phyloP scores from a whole-genome alignment of 495 filamentous ascomycete genomes.

The Penicillium odoratum region DNA sequence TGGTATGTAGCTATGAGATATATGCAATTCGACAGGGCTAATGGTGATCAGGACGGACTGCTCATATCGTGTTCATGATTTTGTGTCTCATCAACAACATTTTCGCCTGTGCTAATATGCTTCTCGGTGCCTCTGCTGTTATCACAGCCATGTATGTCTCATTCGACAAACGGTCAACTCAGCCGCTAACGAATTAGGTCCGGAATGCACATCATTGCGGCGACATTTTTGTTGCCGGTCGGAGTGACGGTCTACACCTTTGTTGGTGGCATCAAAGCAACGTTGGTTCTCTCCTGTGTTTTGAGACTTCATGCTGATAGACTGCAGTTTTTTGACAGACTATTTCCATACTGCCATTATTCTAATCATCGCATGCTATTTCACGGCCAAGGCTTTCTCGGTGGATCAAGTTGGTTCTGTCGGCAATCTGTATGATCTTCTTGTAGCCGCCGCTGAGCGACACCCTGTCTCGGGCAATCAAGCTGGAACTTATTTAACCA shows the following conservation, averaged over 20 bases:
- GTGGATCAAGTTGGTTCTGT: slow-evolving; percentile 7
- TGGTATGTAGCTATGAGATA: neutral
- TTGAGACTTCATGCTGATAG: neutral
- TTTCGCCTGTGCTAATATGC: slow-evolving; percentile 3
- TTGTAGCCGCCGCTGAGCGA: neutral
- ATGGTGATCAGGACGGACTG: neutral
- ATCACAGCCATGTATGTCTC: slow-evolving; percentile 32
- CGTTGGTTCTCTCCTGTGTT: neutral
- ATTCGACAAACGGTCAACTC: neutral
- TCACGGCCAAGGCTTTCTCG: slow-evolving; percentile 4
- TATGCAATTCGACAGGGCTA: too few species aligned
- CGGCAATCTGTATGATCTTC: slow-evolving; percentile 5
- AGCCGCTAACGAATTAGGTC: slow-evolving; percentile 1
- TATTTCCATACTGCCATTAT: slow-evolving; percentile 8
- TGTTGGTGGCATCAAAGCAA: slow-evolving; percentile 10
- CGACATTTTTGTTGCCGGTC: slow-evolving; percentile 1
- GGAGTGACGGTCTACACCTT: slow-evolving; percentile 6
- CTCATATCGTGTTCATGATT: slow-evolving; percentile 6
- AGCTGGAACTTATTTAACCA: neutral
- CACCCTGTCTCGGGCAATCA: slow-evolving; percentile 6
- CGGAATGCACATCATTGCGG: slow-evolving; percentile 6
- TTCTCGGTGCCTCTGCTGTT: slow-evolving; percentile 2
- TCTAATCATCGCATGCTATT: slow-evolving; percentile 10
- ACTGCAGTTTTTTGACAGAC: neutral
- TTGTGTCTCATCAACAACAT: slow-evolving; percentile 7